Conservation (phyloP, 371 early-diverging fungal genomes). For the Coemansia sp. region DNA sequence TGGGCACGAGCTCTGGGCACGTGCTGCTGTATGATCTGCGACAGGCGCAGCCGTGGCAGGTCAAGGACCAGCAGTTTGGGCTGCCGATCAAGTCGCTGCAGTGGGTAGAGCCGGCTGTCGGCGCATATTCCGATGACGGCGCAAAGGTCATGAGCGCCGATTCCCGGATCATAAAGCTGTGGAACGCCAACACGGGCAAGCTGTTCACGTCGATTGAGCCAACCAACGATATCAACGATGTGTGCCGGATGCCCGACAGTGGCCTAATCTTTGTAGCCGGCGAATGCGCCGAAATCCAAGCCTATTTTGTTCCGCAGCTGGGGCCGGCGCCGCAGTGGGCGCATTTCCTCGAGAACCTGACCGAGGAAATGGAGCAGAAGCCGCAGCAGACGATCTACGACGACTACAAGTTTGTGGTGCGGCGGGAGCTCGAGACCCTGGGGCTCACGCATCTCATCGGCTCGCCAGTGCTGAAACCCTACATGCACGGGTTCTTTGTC, state of each 20-base stretch:
- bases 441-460: constrained; percentile 93
- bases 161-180: constrained; percentile 88
- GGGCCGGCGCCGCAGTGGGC: constrained; percentile 98
- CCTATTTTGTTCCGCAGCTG: constrained; percentile 89
- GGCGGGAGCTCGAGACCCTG: constrained; percentile 84
- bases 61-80: constrained; percentile 97
- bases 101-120: constrained; percentile 75
- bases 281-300: constrained; percentile 92
- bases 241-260: constrained; percentile 76
- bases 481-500: constrained; percentile 99
- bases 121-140: constrained; percentile 51
- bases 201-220: constrained; percentile 92
- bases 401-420: constrained; percentile 96
- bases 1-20: constrained; percentile 91
- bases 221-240: constrained; percentile 90
- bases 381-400: constrained; percentile 86
- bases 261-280: constrained; percentile 95
- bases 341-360: constrained; percentile 95
- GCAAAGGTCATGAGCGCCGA: constrained; percentile 87
- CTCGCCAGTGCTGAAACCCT: constrained; percentile 90
- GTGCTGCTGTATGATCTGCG: constrained; percentile 95
- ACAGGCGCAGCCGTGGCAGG: constrained; percentile 72
- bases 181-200: constrained; percentile 80
- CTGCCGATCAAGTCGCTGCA: constrained; percentile 87
- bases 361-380: constrained; percentile 97